These are phyloP conservation scores for Aspergillus calidoustus DNA, from an alignment of 2,329 filamentous ascomycete genomes.

Conservation along the genomic window DNA sequence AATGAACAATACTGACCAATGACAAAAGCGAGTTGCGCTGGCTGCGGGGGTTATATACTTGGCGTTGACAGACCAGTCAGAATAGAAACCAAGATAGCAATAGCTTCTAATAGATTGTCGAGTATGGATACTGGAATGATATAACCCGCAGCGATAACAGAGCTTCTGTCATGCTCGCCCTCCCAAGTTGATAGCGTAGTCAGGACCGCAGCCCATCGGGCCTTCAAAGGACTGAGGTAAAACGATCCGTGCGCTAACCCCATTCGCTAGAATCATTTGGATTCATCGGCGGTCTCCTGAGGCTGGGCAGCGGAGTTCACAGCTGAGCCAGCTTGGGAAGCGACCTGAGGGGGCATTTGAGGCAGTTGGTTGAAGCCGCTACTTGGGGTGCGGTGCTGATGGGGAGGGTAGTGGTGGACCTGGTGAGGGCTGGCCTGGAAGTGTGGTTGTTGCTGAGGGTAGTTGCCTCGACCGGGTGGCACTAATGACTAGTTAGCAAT, in stretches of 20 bases:
- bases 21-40: conserved; percentile 12
- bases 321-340: conserved; percentile 40
- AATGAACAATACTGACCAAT: conserved; percentile 16
- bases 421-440: conserved; percentile 70
- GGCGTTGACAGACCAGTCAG: conserved; percentile 12
- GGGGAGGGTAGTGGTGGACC: conserved; percentile 63
- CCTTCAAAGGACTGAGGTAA: conserved; percentile 10
- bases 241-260: conserved; percentile 12
- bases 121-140: conserved; percentile 7
- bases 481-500: conserved; percentile 55
- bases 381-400: conserved; percentile 60
- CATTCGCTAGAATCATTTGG: conserved; percentile 47
- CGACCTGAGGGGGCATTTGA: conserved; percentile 51
- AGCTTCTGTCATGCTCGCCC: conserved; percentile 14
- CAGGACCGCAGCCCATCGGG: conserved; percentile 9
- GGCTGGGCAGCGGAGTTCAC: conserved; percentile 45
- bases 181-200: conserved; percentile 8
- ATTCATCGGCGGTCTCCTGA: conserved; percentile 51
- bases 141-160: conserved; percentile 6
- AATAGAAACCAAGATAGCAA: conserved; percentile 17
- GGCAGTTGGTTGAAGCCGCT: conserved; percentile 58
- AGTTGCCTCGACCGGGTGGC: conserved; percentile 63
- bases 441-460: conserved; percentile 65
- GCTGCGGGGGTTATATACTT: conserved; percentile 14
- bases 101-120: conserved; percentile 19